Evolutionary conservation across 192 early-diverging fungal species (phyloP), one percentile per base, ranked within the genome.

Genomic region (Rhizophagus prolifer): DNA sequence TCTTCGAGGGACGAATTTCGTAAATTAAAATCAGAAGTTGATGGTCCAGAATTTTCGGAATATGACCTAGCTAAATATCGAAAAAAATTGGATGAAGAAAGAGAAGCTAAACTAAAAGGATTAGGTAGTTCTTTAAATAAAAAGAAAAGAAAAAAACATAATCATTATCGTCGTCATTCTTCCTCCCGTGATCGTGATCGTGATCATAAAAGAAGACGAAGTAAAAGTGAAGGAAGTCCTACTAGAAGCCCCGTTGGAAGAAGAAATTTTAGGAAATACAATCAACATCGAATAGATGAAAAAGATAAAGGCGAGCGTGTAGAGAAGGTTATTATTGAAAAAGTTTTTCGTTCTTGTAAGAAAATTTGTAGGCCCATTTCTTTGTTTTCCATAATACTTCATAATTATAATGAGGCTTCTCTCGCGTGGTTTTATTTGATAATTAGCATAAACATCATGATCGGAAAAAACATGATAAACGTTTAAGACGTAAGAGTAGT

Each of bases 1-100:
- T 26, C 44, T 70, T 47, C 31, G 68, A 70, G 68, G 68, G 68
- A 70, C 41, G 68, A 70, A 70, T 70, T 70, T 70, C 68, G 68
- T 25, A 70, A 70, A 47, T n/a, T 70, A 28, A 67, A 36, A 41
- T 38, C 65, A 41, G 65, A 67, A 70, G 23, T 25, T 70, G 41
- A 70, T 21, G 68, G 38, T 10, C 68, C 68, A 21, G 23, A 70
- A 47, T 44, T 70, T 47, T 70, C 68, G 12, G 68, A 70, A 25
- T 25, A 23, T 47, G 68, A 70, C 10, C 68, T 70, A 28, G 26
- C 25, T 23, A 47, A 70, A 47, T 70, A 70, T 70, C 38, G 68
- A 6, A 13, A 50, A 47, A 47, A 70, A 70, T 70, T 70, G 25
- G 68, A 70, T 12, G 46, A 70, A 26, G 68, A 70, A 70, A 70